Percentiles rank a stretch among this genome's conserved stretches.
Conservation (phyloP, 805 yeast genomes). For the Kodamaea fukazawae region DNA sequence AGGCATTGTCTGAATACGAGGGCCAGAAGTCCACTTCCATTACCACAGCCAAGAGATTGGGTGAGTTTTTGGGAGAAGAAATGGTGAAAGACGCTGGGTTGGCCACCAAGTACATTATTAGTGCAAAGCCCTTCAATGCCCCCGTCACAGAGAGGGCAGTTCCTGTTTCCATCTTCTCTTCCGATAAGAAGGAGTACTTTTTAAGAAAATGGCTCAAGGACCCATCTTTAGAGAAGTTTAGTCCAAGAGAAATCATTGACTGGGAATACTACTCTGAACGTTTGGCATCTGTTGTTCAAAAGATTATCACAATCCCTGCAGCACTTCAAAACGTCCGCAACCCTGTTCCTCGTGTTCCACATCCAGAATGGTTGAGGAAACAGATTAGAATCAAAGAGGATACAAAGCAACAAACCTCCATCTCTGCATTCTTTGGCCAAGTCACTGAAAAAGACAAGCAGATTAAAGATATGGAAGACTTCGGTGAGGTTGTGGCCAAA, state of each 20-base stretch:
- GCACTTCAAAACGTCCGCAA: slow-evolving; percentile 83
- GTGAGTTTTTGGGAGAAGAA: slow-evolving; percentile 92
- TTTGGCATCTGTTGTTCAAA: slow-evolving; percentile 87
- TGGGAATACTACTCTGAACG: slow-evolving; percentile 93
- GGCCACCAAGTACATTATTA: slow-evolving; percentile 90
- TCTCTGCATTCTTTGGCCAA: slow-evolving; percentile 55
- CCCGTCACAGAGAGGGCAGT: slow-evolving; percentile 96
- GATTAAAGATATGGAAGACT: slow-evolving; percentile 70
- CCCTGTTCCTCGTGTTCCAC: slow-evolving; percentile 92
- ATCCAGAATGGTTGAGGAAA: slow-evolving; percentile 88
- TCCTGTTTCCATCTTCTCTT: slow-evolving; percentile 92
- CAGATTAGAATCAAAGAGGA: slow-evolving; percentile 61
- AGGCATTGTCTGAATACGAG: slow-evolving; percentile 83
- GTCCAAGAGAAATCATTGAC: slow-evolving; percentile 84
- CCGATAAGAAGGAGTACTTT: slow-evolving; percentile 76
- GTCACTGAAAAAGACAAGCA: slow-evolving; percentile 37
- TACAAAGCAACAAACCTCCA: slow-evolving; percentile 65
- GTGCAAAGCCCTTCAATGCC: slow-evolving; percentile 75
- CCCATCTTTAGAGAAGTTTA: slow-evolving; percentile 71
- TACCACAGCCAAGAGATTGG: slow-evolving; percentile 89
- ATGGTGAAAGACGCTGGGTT: slow-evolving; percentile 96
- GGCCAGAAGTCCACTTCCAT: slow-evolving; percentile 91
- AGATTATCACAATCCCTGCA: slow-evolving; percentile 95
- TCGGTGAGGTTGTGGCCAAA: slow-evolving; percentile 42
- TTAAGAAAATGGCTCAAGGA: slow-evolving; percentile 87